These are phyloP conservation scores for Myochromella boudieri DNA, from an alignment of 768 basidiomycete genomes.

Conservation along the genomic window DNA sequence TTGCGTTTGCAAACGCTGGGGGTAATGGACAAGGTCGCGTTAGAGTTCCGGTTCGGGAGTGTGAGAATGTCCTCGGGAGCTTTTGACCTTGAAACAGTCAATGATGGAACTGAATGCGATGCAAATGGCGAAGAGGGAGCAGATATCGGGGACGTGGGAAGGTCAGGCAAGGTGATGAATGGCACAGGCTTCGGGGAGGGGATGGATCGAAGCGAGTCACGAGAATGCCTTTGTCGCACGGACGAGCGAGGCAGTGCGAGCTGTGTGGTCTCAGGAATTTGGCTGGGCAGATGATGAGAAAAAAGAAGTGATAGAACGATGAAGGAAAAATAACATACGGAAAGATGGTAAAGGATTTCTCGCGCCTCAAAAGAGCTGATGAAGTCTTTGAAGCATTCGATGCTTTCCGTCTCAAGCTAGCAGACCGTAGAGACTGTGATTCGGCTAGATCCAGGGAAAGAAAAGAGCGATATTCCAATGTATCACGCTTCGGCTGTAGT, in stretches of 20 bases:
- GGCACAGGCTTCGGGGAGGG: constrained; percentile 65
- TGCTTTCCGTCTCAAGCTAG: constrained; percentile 33
- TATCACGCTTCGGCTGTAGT: constrained; percentile 40
- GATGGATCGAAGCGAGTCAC: constrained; percentile 43
- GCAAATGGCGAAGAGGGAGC: constrained; percentile 20
- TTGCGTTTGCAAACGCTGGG: constrained; percentile 45
- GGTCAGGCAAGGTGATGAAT: constrained; percentile 48
- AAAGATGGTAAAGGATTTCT: constrained; percentile 14
- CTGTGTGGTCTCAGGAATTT: constrained; percentile 19
- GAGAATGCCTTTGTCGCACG: constrained; percentile 29
- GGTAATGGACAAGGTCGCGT: constrained; percentile 45
- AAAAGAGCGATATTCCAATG: constrained; percentile 52
- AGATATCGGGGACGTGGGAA: constrained; percentile 15
- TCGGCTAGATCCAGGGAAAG: constrained; percentile 70
- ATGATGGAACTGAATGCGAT: constrained; percentile 26
- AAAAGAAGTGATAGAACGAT: background rate
- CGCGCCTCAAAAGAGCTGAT: constrained; percentile 6
- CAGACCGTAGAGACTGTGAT: constrained; percentile 40
- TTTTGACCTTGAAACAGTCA: constrained; percentile 22
- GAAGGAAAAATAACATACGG: constrained; percentile 20
- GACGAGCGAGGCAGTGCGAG: constrained; percentile 15
- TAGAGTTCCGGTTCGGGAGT: constrained; percentile 19
- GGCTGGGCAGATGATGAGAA: constrained; percentile 19
- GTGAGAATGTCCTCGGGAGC: constrained; percentile 16
- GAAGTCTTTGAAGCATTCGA: constrained; percentile 21